Evolutionary conservation across 805 yeast species (phyloP).

Genomic region (Isabelozyma gotoi): DNA sequence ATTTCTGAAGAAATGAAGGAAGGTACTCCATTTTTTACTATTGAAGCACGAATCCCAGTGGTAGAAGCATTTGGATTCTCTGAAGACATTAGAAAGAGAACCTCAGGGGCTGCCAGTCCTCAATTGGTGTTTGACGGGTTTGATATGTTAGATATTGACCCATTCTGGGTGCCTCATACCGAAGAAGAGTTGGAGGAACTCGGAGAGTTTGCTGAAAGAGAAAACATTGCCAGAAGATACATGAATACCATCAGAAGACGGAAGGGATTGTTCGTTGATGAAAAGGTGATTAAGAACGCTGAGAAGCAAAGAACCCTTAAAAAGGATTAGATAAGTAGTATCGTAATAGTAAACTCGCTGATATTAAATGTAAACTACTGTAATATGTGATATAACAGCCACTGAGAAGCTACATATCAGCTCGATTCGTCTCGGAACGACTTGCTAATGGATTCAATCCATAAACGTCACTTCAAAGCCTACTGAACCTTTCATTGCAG

Average conservation of each 20-base stretch:
- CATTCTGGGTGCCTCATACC: conserved; percentile 98
- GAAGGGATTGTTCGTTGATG: conserved; percentile 88
- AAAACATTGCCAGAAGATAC: conserved; percentile 83
- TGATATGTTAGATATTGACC: conserved; percentile 85
- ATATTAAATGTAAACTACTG: too few relatives aligned
- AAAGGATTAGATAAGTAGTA: conserved; percentile 44
- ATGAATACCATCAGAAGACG: conserved; percentile 80
- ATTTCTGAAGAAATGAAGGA: conserved; percentile 94
- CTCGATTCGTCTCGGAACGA: too few relatives aligned
- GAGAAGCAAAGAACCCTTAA: conserved; percentile 91
- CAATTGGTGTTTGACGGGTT: conserved; percentile 90
- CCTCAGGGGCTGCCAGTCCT: conserved; percentile 97
- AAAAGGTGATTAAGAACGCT: conserved; percentile 86
- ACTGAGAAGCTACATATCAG: too few relatives aligned
- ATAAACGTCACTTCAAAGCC: too few relatives aligned
- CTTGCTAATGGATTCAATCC: too few relatives aligned
- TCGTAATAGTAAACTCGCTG: not conserved
- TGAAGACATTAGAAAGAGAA: conserved; percentile 88
- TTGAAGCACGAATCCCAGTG: conserved; percentile 84
- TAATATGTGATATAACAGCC: too few relatives aligned
- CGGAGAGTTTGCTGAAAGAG: conserved; percentile 91
- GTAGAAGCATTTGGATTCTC: conserved; percentile 96
- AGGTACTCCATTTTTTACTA: conserved; percentile 94
- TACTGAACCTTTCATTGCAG: too few relatives aligned
- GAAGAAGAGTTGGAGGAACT: conserved; percentile 92